phyloP scores from a whole-genome alignment of 768 basidiomycete species.

The Boletus rubropictus region DNA sequence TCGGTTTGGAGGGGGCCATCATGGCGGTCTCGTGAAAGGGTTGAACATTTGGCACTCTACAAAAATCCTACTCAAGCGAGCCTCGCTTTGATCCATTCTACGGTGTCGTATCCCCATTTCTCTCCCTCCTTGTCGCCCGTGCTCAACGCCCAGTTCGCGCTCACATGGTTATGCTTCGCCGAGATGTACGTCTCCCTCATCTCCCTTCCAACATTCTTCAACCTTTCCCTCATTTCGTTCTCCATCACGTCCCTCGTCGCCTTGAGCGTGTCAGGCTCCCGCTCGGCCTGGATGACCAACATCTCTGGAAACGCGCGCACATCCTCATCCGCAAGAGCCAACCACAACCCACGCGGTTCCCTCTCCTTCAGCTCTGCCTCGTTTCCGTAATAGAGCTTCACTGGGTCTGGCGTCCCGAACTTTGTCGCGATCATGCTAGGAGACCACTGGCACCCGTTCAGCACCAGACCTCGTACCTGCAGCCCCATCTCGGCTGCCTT shows the following conservation, averaged over 20 bases:
- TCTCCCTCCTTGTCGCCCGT: slow-evolving; percentile 57
- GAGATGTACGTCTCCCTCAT: slow-evolving; percentile 33
- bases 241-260: slow-evolving; percentile 35
- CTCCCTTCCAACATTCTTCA: slow-evolving; percentile 21
- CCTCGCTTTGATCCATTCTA: slow-evolving; percentile 29
- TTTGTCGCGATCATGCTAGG: slow-evolving; percentile 26
- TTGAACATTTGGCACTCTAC: neutral
- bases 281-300: slow-evolving; percentile 46
- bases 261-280: slow-evolving; percentile 45
- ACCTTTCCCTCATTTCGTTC: slow-evolving; percentile 33
- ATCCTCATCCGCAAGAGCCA: slow-evolving; percentile 30
- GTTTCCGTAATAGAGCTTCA: slow-evolving; percentile 34
- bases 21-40: neutral
- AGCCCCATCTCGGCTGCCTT: slow-evolving; percentile 15
- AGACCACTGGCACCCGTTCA: slow-evolving; percentile 44
- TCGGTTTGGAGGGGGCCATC: slow-evolving; percentile 18
- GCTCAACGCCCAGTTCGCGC: slow-evolving; percentile 42
- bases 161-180: slow-evolving; percentile 60
- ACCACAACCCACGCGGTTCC: slow-evolving; percentile 39
- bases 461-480: slow-evolving; percentile 39
- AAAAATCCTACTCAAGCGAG: neutral
- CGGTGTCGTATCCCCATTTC: slow-evolving; percentile 51
- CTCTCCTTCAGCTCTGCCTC: slow-evolving; percentile 37
- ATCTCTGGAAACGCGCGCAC: slow-evolving; percentile 41
- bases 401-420: slow-evolving; percentile 21